Base-by-base conservation (phyloP, 768 basidiomycete species). In the Lactifluus hygrophoroides region DNA sequence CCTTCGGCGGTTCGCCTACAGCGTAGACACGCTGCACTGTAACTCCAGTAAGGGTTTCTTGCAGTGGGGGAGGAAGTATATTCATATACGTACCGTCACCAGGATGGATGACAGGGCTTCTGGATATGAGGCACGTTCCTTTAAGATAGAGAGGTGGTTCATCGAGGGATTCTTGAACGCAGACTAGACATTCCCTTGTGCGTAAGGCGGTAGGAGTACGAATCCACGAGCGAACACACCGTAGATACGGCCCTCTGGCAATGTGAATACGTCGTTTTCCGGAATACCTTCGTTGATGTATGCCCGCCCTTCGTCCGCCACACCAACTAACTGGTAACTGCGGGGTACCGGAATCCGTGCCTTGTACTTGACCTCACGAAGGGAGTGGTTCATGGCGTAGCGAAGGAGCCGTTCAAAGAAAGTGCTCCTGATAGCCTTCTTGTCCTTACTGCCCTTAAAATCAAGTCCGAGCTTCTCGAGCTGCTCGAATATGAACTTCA, bases 311-410 rank as follows among this genome's bases (percentile, higher is more conserved):
- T 93, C 89, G 65, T 94, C 91, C 2, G 88, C 86, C 5, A 92
- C 80, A 0, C 92, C 91, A 9, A 91, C 86, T 0, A 94, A 75
- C 28, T 84, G 75, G 57, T n/a, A n/a, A n/a, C n/a, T n/a, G n/a
- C n/a, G n/a, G n/a, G n/a, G n/a, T n/a, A n/a, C n/a, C n/a, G n/a
- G 81, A 82, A 57, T 83, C 84, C 0, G 82, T 70, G 0, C 83
- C 83, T 7, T 94, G 64, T 86, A 82, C 65, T 92, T 92, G 64
- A 93, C 81, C 44, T 82, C 81, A 5, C 88, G 78, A 40, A 94
- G 70, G 5, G 87, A 79, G 60, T 82, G 80, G 37, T 79, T 80
- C 70, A 81, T 80, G 0, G 84, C 77, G 34, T 83, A 82, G 35
- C 80, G 72, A 19, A 86, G 76, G 14, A 86, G 65, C 38, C 77